phyloP scores from a whole-genome alignment of 1,284 basidiomycete genomes.

The Malassezia yamatoensis region DNA sequence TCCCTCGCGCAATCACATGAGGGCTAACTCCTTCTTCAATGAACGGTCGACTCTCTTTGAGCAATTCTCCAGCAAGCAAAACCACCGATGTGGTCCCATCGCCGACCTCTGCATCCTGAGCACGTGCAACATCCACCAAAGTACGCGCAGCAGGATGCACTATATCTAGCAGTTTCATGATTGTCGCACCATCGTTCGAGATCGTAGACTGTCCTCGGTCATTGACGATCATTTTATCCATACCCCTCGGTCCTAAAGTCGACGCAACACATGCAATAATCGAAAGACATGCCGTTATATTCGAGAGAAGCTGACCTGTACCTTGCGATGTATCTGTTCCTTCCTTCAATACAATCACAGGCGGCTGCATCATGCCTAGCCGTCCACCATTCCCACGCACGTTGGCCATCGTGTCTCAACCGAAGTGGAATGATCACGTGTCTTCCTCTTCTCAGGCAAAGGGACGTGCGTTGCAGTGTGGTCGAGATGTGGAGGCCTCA shows the following conservation, averaged over 20 bases:
- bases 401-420: conserved; percentile 13
- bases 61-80: conserved; percentile 79
- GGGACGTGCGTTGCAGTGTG: too few species aligned
- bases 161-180: conserved; percentile 91
- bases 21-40: conserved; percentile 97
- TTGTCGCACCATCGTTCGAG: conserved; percentile 93
- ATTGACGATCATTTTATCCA: conserved; percentile 76
- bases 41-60: conserved; percentile 82
- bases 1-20: conserved; percentile 94
- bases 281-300: conserved; percentile 58
- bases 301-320: conserved; percentile 81
- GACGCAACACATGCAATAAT: conserved; percentile 55
- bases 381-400: conserved; percentile 14
- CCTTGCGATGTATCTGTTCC: conserved; percentile 96
- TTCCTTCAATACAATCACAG: conserved; percentile 51
- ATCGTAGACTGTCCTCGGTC: conserved; percentile 84
- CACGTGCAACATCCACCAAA: conserved; percentile 90
- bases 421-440: conserved; percentile 2
- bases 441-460: too few species aligned
- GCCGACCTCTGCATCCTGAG: conserved; percentile 95
- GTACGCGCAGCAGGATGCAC: conserved; percentile 94
- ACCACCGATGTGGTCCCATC: conserved; percentile 97
- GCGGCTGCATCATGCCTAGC: conserved; percentile 37
- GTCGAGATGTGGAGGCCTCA: too few species aligned
- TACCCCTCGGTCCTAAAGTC: conserved; percentile 93